phyloP scores from a whole-genome alignment of 2,329 filamentous ascomycete genomes.

The Hyphodiscus sp. region DNA sequence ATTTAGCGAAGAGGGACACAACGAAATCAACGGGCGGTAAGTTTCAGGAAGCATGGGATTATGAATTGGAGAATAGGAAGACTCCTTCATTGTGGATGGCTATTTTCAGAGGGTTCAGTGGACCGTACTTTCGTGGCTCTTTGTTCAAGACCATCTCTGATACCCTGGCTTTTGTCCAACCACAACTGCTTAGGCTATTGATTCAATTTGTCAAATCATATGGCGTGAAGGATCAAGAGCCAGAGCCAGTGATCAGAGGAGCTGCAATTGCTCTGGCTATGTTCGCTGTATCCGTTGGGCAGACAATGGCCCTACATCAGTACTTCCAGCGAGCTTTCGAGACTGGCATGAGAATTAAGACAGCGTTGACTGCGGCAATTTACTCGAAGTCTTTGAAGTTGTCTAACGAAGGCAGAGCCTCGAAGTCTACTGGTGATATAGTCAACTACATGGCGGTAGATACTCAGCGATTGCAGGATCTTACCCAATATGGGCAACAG shows the following conservation, averaged over 20 bases:
- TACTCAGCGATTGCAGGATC: constrained; percentile 86
- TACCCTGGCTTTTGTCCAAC: constrained; percentile 78
- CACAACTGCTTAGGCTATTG: constrained; percentile 77
- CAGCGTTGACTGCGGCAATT: constrained; percentile 80
- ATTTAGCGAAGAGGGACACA: constrained; percentile 71
- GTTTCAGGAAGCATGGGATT: constrained; percentile 70
- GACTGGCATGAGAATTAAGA: constrained; percentile 94
- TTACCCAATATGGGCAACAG: constrained; percentile 93
- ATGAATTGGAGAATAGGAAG: constrained; percentile 61
- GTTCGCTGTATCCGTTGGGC: constrained; percentile 79
- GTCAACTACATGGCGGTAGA: constrained; percentile 99
- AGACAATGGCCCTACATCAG: constrained; percentile 89
- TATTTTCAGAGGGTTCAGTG: constrained; percentile 76
- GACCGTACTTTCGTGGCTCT: constrained; percentile 73
- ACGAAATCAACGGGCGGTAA: constrained; percentile 64
- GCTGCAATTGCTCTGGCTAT: constrained; percentile 84
- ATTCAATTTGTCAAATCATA: constrained; percentile 85
- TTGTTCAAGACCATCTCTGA: constrained; percentile 90
- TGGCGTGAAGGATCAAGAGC: constrained; percentile 44
- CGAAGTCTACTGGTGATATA: constrained; percentile 93
- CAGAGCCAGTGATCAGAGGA: constrained; percentile 75
- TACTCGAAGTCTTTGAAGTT: constrained; percentile 86
- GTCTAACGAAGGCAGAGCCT: constrained; percentile 84
- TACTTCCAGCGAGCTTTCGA: constrained; percentile 96
- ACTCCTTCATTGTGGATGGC: constrained; percentile 84